Percentiles rank a stretch among this genome's conserved stretches.
These are phyloP conservation scores for Microdochium trichocladiopsis DNA, from an alignment of 2,329 filamentous ascomycete genomes.

Conservation along the genomic window DNA sequence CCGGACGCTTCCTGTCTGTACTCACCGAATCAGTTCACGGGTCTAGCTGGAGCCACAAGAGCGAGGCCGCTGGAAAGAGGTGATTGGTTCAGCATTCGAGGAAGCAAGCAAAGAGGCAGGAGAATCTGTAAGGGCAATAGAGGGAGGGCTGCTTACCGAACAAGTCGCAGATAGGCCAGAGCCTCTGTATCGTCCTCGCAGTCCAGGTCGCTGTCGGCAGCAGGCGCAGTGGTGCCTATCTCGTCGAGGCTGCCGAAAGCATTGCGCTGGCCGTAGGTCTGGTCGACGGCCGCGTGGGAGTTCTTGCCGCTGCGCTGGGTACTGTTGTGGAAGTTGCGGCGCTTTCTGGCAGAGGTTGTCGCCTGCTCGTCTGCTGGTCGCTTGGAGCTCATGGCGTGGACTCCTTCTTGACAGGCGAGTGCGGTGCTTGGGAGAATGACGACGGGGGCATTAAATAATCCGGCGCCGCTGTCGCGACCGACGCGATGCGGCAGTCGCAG, in stretches of 20 bases:
- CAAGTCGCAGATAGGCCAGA: slow-evolving; percentile 50
- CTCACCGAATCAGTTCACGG: slow-evolving; percentile 40
- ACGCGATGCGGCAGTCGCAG: too few species aligned
- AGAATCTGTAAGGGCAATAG: too few species aligned
- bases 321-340: slow-evolving; percentile 6
- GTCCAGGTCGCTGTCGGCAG: slow-evolving; percentile 36
- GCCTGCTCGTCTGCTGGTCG: slow-evolving; percentile 12
- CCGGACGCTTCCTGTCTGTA: slow-evolving; percentile 66
- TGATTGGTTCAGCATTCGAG: slow-evolving; percentile 13
- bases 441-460: too few species aligned
- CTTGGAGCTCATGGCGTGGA: slow-evolving; percentile 13
- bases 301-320: slow-evolving; percentile 4
- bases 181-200: slow-evolving; percentile 51
- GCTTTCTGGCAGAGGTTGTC: slow-evolving; percentile 10
- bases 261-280: slow-evolving; percentile 48
- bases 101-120: not conserved
- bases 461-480: too few species aligned
- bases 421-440: not conserved
- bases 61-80: slow-evolving; percentile 8
- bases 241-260: slow-evolving; percentile 50
- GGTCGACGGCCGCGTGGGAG: slow-evolving; percentile 26
- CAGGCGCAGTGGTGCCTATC: slow-evolving; percentile 19
- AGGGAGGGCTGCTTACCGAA: slow-evolving; percentile 41
- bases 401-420: not conserved
- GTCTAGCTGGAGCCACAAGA: slow-evolving; percentile 12